phyloP scores from a whole-genome alignment of 176 grass and related monocot species.

The Carex myosuroides region DNA sequence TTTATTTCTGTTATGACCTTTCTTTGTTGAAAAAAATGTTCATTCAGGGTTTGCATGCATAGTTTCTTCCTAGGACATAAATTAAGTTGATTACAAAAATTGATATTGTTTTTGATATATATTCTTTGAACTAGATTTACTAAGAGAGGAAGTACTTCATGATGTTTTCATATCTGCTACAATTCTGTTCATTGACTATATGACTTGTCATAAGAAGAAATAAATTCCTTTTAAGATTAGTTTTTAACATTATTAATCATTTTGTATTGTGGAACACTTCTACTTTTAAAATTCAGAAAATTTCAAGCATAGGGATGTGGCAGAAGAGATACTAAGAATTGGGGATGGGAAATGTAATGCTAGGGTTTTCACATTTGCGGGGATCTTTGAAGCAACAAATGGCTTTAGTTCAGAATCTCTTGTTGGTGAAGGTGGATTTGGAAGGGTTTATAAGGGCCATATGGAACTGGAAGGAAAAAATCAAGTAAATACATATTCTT shows the following conservation, averaged over 20 bases:
- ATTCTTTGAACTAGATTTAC: conserved; percentile 1
- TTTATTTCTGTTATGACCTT: not conserved
- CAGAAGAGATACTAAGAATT: conserved; percentile 28
- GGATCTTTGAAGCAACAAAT: conserved; percentile 23
- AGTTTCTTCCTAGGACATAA: not conserved
- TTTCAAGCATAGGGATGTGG: conserved; percentile 27
- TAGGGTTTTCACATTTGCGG: conserved; percentile 27
- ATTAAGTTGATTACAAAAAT: not conserved
- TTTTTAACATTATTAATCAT: not conserved
- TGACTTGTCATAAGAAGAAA: not conserved
- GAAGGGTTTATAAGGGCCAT: conserved; percentile 34
- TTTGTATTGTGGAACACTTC: not conserved
- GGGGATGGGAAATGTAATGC: conserved; percentile 27
- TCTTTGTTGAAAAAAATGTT: not conserved
- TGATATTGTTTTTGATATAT: not conserved
- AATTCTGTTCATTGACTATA: not conserved
- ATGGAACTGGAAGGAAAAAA: conserved; percentile 25
- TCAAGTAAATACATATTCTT: conserved; percentile 17
- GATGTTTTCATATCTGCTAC: not conserved
- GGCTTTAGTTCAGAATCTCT: conserved; percentile 26
- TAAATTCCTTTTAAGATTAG: not conserved
- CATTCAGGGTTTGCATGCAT: not conserved
- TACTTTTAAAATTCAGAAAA: conserved; percentile 18
- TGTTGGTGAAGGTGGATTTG: conserved; percentile 45
- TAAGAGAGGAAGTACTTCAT: not conserved